Conservation (phyloP, 805 yeast species). For the Kodamaea lidongshanica region DNA sequence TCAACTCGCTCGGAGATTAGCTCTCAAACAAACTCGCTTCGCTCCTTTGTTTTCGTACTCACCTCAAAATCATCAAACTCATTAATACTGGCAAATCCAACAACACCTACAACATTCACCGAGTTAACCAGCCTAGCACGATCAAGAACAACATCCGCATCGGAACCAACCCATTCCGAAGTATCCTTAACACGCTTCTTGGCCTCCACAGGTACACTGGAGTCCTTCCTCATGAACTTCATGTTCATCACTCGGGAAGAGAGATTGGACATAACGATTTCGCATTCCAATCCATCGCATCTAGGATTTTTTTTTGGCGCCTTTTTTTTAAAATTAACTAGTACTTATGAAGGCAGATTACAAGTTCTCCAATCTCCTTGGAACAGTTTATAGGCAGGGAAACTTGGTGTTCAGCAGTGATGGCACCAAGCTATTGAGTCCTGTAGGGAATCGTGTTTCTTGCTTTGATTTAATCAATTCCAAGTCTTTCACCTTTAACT, state of each 20-base stretch:
- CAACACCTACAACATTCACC: constrained; percentile 20
- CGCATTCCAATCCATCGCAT: too few species aligned
- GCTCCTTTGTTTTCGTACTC: too few species aligned
- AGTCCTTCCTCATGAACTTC: constrained; percentile 53
- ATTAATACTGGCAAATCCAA: constrained; percentile 39
- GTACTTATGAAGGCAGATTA: constrained; percentile 78
- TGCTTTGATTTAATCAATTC: constrained; percentile 82
- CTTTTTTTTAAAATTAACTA: constrained; percentile 1
- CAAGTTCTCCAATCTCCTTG: constrained; percentile 79
- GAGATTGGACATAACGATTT: constrained; percentile 7
- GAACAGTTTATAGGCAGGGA: constrained; percentile 94
- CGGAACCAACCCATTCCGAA: constrained; percentile 48
- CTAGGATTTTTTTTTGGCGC: too few species aligned
- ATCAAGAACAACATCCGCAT: constrained; percentile 20
- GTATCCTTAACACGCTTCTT: constrained; percentile 39
- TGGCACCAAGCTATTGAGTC: constrained; percentile 77
- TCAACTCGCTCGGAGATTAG: too few species aligned
- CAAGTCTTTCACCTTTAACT: constrained; percentile 81
- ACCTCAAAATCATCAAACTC: too few species aligned
- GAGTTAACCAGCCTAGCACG: constrained; percentile 17
- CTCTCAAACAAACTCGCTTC: too few species aligned
- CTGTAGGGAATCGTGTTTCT: constrained; percentile 90
- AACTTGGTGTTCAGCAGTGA: constrained; percentile 79
- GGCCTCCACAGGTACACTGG: constrained; percentile 25
- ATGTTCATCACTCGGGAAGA: constrained; percentile 62